Base-by-base conservation (phyloP, 2,329 filamentous ascomycete species). In the Alternaria sp. region DNA sequence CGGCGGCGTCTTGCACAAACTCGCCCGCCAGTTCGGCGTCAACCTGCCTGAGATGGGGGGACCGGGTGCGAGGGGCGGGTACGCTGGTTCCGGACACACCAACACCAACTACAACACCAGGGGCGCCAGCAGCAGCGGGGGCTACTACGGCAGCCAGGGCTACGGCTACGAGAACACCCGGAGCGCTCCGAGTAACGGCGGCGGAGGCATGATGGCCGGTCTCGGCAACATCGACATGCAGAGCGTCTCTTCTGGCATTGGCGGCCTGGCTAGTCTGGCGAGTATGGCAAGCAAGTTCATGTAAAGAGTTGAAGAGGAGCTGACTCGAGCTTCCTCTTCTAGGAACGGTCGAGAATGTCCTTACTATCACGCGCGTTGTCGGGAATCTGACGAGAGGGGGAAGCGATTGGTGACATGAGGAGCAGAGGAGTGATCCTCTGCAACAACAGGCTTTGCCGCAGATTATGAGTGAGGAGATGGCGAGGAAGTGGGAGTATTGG, bases 11-110 rank as follows among this genome's bases (percentile, higher is more conserved):
- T 82, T 97, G 69, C 90, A 90, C 9, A 92, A 91, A 50, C 84
- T 97, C 47, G 86, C 97, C 49, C 87, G 88, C 41, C 89, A 90
- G 76, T 92, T 97, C 79, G 94, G 94, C 21, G 84, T 98, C 64
- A 86, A 90, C 66, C 80, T 97, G 67, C 94, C 94, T 1, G 84
- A 85, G 63, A 76, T 81, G 65, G 80, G 80, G 6, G 77, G 76
- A 1, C 12, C 11, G 3, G 69, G 67, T 37, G 63, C 75, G 61
- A 64, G 74, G 61, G 58, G 73, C 6, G 74, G 78, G 41, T 55
- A 64, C 28, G 41, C 57, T 12, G 64, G 69, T 11, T 66, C 75
- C 5, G 75, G 70, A 8, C 33, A 46, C 2, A 50, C 53, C n/a
- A 45, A 21, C 20, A 41, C 20, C 30, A 37, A 33, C 30, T 23